Conservation (phyloP, 176 grass and related monocot species). For the Carex myosuroides region DNA sequence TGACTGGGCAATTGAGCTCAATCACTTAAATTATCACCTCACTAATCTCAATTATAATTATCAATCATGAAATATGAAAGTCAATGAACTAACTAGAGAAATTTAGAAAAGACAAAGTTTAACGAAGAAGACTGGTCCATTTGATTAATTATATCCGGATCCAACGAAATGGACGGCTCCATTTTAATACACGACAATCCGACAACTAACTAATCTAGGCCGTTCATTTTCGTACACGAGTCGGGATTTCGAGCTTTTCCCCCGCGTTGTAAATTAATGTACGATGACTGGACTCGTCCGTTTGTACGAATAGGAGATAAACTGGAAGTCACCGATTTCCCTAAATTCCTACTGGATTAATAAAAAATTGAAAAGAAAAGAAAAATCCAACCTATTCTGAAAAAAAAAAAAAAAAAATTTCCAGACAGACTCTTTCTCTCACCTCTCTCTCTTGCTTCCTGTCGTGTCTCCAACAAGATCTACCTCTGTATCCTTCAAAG, state of each 20-base stretch:
- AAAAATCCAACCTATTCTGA: constrained; percentile 3
- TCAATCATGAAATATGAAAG: background rate
- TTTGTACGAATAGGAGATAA: background rate
- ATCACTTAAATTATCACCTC: background rate
- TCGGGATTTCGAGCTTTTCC: no score
- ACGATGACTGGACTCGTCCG: background rate
- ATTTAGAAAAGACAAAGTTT: background rate
- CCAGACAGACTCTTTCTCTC: background rate
- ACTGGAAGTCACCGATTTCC: background rate
- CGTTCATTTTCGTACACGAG: background rate
- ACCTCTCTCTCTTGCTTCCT: background rate
- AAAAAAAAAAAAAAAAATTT: constrained; percentile 1
- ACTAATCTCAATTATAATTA: background rate
- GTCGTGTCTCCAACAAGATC: constrained; percentile 27
- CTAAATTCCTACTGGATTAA: background rate
- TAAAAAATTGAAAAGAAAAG: background rate
- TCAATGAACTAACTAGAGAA: background rate
- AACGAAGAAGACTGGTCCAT: background rate
- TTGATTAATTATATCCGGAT: background rate
- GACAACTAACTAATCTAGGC: background rate
- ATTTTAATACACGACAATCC: background rate
- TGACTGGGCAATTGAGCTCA: no score
- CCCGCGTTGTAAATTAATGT: background rate
- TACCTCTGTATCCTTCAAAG: background rate
- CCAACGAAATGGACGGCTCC: background rate